Evolutionary conservation across 306 rosid species (phyloP).

Genomic region (Corylus avellana): DNA sequence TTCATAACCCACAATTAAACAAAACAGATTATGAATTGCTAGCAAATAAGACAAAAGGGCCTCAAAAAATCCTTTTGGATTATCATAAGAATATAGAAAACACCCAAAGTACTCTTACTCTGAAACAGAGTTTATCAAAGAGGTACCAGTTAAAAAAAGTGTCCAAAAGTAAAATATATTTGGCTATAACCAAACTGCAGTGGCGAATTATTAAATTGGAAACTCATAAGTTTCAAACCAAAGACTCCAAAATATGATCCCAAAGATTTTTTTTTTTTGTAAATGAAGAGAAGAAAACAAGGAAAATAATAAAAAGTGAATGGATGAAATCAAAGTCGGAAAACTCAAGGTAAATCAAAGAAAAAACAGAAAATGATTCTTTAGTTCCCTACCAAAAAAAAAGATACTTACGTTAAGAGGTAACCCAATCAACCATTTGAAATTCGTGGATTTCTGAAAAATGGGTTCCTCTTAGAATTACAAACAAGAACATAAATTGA

Average conservation of each 20-base stretch:
- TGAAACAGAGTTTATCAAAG: slow-evolving; percentile 18
- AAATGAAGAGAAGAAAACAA: neutral
- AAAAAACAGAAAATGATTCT: neutral
- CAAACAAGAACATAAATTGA: neutral
- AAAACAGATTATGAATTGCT: neutral
- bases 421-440: neutral
- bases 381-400: neutral
- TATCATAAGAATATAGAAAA: slow-evolving; percentile 19
- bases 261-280: no score
- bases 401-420: neutral
- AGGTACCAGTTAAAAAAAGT: slow-evolving; percentile 15
- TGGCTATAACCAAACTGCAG: slow-evolving; percentile 24
- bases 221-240: neutral
- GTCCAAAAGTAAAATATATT: slow-evolving; percentile 9
- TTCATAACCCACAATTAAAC: neutral
- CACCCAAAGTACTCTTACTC: slow-evolving; percentile 15
- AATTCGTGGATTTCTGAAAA: neutral
- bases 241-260: neutral
- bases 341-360: neutral
- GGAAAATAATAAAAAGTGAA: neutral
- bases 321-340: neutral
- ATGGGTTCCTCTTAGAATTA: neutral
- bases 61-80: neutral
- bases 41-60: neutral
- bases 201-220: neutral